A percentile compares a stretch with the other conserved stretches of the same genome.
phyloP scores from a whole-genome alignment of 2,329 filamentous ascomycete species.

The Xylaria sp. region DNA sequence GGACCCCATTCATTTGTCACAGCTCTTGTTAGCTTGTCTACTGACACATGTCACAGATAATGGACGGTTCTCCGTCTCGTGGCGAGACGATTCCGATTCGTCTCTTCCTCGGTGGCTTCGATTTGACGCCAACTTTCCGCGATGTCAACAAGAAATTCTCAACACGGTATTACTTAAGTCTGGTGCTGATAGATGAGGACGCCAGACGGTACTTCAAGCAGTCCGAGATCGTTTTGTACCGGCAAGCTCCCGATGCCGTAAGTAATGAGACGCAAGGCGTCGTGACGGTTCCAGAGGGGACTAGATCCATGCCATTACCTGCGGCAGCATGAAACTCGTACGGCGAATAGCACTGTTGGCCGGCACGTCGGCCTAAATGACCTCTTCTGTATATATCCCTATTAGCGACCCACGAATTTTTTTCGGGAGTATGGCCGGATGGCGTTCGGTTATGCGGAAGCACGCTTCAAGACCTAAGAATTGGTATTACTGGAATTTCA shows the following conservation, averaged over 20 bases:
- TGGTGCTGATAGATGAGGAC: slow-evolving; percentile 97
- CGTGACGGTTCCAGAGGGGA: slow-evolving; percentile 53
- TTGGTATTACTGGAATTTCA: slow-evolving; percentile 30
- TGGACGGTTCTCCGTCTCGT: slow-evolving; percentile 98
- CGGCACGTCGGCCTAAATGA: slow-evolving; percentile 14
- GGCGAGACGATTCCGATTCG: slow-evolving; percentile 95
- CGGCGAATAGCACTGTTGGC: slow-evolving; percentile 12
- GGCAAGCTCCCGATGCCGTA: slow-evolving; percentile 74
- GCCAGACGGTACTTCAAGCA: slow-evolving; percentile 99
- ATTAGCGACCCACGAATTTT: slow-evolving; percentile 35
- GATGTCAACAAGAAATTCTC: slow-evolving; percentile 99
- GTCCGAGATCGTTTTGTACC: slow-evolving; percentile 96
- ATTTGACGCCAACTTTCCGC: slow-evolving; percentile 96
- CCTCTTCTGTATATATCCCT: slow-evolving; percentile 43
- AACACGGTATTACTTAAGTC: slow-evolving; percentile 94
- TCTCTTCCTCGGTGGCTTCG: slow-evolving; percentile 96
- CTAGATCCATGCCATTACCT: slow-evolving; percentile 41
- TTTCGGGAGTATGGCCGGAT: slow-evolving; percentile 43
- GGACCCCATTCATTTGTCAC: neutral
- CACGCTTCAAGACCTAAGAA: slow-evolving; percentile 30
- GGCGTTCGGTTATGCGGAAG: slow-evolving; percentile 44
- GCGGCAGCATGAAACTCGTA: slow-evolving; percentile 38
- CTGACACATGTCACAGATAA: slow-evolving; percentile 70
- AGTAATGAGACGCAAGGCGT: slow-evolving; percentile 59
- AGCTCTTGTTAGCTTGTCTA: slow-evolving; percentile 8